Conservation (phyloP, 2,329 filamentous ascomycete genomes). For the Penicillium freii region DNA sequence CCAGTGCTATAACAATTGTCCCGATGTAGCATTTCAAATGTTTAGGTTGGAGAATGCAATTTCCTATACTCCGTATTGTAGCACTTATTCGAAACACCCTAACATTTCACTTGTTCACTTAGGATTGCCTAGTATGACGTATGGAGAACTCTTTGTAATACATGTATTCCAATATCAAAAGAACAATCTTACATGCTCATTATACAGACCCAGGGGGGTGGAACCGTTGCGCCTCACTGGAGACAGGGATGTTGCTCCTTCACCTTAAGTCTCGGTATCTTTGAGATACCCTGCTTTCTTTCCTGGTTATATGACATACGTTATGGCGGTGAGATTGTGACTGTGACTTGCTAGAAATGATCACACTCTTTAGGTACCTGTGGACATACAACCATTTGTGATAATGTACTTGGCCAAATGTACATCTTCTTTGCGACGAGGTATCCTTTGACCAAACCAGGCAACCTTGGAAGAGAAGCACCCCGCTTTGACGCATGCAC, state of each 20-base stretch:
- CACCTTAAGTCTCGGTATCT: background rate
- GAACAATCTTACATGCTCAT: background rate
- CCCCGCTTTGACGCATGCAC: slow-evolving; percentile 2
- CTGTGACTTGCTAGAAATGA: background rate
- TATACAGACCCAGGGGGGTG: slow-evolving; percentile 16
- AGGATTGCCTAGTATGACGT: background rate
- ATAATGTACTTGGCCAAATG: background rate
- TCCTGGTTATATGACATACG: background rate
- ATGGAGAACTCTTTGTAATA: background rate
- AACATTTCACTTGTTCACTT: too few species aligned
- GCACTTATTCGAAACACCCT: background rate
- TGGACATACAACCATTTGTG: too few species aligned
- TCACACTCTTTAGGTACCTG: too few species aligned
- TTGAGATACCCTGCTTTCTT: background rate
- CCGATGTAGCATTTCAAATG: background rate
- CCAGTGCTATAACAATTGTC: background rate
- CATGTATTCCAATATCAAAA: background rate
- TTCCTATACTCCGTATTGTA: background rate
- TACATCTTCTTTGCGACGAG: background rate
- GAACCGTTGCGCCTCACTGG: slow-evolving; percentile 23
- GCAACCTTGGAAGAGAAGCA: background rate
- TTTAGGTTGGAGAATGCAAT: background rate
- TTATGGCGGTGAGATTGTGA: background rate
- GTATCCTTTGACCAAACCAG: background rate
- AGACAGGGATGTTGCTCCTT: background rate